Evolutionary conservation across 2,329 filamentous ascomycete species (phyloP).

Genomic region (Dryadomyces quercivorus): DNA sequence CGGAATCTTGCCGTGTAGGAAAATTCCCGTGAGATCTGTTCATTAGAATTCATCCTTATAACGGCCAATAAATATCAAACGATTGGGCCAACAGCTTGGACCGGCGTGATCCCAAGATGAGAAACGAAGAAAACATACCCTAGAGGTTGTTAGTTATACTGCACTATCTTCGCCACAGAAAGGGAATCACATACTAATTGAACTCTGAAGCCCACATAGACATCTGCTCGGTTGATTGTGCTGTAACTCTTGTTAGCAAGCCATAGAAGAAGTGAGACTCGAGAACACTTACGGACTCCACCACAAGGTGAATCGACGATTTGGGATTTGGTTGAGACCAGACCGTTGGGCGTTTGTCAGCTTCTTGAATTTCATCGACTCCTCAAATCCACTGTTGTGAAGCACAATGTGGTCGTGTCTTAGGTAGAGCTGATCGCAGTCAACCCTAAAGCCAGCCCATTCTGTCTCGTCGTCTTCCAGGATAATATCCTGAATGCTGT

Average conservation of each 20-base stretch:
- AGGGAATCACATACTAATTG: slow-evolving; percentile 43
- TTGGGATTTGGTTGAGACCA: slow-evolving; percentile 96
- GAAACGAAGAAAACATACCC: too few species aligned
- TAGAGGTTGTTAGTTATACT: too few species aligned
- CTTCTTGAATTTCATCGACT: slow-evolving; percentile 95
- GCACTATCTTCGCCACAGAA: not conserved
- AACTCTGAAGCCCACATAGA: slow-evolving; percentile 98
- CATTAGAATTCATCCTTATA: too few species aligned
- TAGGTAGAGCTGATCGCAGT: slow-evolving; percentile 33
- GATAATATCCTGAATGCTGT: slow-evolving; percentile 26
- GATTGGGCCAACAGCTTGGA: too few species aligned
- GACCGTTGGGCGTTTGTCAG: slow-evolving; percentile 83
- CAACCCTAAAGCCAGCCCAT: slow-evolving; percentile 39
- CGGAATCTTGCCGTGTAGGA: slow-evolving; percentile 97
- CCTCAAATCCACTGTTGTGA: slow-evolving; percentile 41
- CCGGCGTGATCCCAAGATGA: too few species aligned
- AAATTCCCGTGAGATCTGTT: slow-evolving; percentile 91
- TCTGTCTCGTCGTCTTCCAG: slow-evolving; percentile 29
- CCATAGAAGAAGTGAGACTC: not conserved
- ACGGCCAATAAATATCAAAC: too few species aligned
- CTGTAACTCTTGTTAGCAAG: slow-evolving; percentile 17
- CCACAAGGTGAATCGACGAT: slow-evolving; percentile 96
- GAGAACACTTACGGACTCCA: slow-evolving; percentile 50
- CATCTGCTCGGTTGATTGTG: slow-evolving; percentile 89
- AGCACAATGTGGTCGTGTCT: slow-evolving; percentile 34